Evolutionary conservation across 768 basidiomycete species (phyloP), one percentile per base, ranked within the genome.

Genomic region (Auricularia sp.): DNA sequence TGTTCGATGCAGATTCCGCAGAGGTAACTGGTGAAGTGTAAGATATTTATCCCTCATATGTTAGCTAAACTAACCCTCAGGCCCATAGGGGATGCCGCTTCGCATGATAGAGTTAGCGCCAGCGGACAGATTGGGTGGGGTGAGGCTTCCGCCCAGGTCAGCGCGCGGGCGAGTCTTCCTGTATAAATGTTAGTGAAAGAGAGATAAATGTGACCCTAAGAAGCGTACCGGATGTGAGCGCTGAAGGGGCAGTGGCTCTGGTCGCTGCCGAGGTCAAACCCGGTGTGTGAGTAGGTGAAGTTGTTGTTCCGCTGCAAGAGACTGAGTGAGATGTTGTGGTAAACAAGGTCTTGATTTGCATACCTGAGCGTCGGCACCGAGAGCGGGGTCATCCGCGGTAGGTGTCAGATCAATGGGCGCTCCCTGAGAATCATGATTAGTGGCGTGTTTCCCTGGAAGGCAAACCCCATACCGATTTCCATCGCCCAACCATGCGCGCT

Each of bases 401-500:
- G 63, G 63, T 2, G 63, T 35, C 14, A 64, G 53, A 34, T 56
- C 63, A 16, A 56, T 42, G 8, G 63, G 63, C 6, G 63, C 35
- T 7, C 63, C 63, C 51, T 63, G 62, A 1, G 34, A 18, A 47
- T 34, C 18, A 14, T 14, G 5, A 14, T 64, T 14, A 56, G 36
- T 18, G 11, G 53, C 35, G 16, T 36, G 6, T 51, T 16, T 36
- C 23, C 56, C 14, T 51, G 18, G 18, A 29, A 4, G 23, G 56
- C 39, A 16, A 58, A 29, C 33, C 36, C 60, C 64, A 1, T 36
- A 64, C 64, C 11, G 59, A 61, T 36, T 64, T 64, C 64, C 64
- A 64, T 8, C 64, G n/a, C 3, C 64, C 64, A 7, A 64, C 39
- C 33, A 64, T 60, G 12, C 64, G 33, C 14, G 64, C 64, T 36